Evolutionary conservation across 2,329 filamentous ascomycete species (phyloP).

Genomic region (Calonectria hawksworthii): DNA sequence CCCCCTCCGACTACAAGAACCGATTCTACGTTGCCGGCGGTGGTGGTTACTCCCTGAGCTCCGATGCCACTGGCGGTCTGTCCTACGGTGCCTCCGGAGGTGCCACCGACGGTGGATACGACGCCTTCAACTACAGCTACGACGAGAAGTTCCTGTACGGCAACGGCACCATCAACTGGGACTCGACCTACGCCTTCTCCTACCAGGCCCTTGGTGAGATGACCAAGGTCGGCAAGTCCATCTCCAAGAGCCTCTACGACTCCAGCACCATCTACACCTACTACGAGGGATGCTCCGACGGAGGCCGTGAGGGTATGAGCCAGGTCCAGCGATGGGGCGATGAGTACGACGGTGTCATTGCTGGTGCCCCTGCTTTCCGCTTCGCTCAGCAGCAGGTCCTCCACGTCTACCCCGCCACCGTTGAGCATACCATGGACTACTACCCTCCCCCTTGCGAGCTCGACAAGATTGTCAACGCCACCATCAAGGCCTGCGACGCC

Average conservation of each 20-base stretch:
- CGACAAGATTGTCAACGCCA: slow-evolving; percentile 66
- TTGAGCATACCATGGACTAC: slow-evolving; percentile 57
- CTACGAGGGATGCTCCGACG: slow-evolving; percentile 64
- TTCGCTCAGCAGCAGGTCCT: slow-evolving; percentile 58
- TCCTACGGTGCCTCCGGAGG: slow-evolving; percentile 57
- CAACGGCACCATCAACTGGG: slow-evolving; percentile 67
- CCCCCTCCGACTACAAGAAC: slow-evolving; percentile 55
- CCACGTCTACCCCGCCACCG: slow-evolving; percentile 53
- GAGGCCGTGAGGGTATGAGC: slow-evolving; percentile 60
- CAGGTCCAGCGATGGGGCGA: slow-evolving; percentile 38
- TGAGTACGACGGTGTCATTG: slow-evolving; percentile 35
- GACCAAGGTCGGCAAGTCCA: slow-evolving; percentile 56
- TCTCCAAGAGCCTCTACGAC: slow-evolving; percentile 58
- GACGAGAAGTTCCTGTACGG: slow-evolving; percentile 56
- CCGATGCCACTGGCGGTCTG: slow-evolving; percentile 54
- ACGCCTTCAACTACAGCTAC: slow-evolving; percentile 55
- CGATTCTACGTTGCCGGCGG: slow-evolving; percentile 61
- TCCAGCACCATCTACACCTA: slow-evolving; percentile 61
- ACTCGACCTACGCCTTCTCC: slow-evolving; percentile 63
- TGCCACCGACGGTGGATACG: slow-evolving; percentile 59
- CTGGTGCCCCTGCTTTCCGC: slow-evolving; percentile 40
- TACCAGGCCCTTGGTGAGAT: slow-evolving; percentile 67
- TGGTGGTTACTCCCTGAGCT: slow-evolving; percentile 53
- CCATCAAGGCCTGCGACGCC: slow-evolving; percentile 67
- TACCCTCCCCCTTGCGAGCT: slow-evolving; percentile 57